A percentile compares a stretch with the other conserved stretches of the same genome.
These are phyloP conservation scores for Paraleonurus japonicus DNA, from an alignment of 257 asterid genomes.

Conservation along the genomic window DNA sequence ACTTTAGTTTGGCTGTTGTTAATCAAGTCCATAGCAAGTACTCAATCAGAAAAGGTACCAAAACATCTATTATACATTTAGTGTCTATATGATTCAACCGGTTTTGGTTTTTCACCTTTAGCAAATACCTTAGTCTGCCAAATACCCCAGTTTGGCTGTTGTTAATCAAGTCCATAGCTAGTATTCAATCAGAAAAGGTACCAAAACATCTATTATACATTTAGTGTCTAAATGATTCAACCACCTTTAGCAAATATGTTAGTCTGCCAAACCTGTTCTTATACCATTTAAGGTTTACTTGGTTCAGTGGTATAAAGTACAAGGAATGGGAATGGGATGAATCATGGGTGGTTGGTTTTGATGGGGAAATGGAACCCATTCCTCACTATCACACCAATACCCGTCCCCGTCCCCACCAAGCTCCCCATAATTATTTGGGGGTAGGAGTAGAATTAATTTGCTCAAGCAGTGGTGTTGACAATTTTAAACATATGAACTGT, in stretches of 20 bases:
- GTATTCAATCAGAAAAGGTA: slow-evolving; percentile 52
- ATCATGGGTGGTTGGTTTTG: neutral
- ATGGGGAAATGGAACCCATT: neutral
- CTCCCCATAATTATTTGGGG: neutral
- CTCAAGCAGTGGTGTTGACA: neutral
- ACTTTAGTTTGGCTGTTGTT: slow-evolving; percentile 50
- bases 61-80: slow-evolving; percentile 3
- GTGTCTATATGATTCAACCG: slow-evolving; percentile 11
- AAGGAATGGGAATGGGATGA: neutral
- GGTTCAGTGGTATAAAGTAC: neutral
- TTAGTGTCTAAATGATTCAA: slow-evolving; percentile 10
- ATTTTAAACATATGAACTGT: neutral
- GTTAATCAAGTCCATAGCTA: slow-evolving; percentile 44
- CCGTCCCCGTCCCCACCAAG: neutral
- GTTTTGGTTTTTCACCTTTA: neutral
- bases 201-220: slow-evolving; percentile 1
- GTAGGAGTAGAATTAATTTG: slow-evolving; percentile 1
- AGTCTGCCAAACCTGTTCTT: slow-evolving; percentile 1
- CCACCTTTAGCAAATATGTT: slow-evolving; percentile 1
- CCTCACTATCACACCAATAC: neutral
- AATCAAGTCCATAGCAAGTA: slow-evolving; percentile 43
- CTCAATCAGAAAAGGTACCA: slow-evolving; percentile 48
- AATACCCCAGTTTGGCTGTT: slow-evolving; percentile 47
- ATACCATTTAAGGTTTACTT: neutral
- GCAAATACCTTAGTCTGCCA: slow-evolving; percentile 16